Percentiles rank a stretch among this genome's conserved stretches.
phyloP scores from a whole-genome alignment of 176 grass and related monocot genomes.

The Aegilops umbellulata region DNA sequence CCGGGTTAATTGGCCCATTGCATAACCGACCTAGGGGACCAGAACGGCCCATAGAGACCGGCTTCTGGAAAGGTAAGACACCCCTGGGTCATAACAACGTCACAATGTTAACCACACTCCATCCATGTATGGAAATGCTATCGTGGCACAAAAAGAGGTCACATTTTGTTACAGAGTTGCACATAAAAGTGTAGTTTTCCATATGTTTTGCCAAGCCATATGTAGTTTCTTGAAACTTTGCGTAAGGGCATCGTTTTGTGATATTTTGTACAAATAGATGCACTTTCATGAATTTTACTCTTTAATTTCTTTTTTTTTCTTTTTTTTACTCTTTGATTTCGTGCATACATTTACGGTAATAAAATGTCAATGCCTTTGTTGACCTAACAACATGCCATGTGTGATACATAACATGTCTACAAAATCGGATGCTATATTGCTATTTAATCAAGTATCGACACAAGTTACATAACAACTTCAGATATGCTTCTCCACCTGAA shows the following conservation, averaged over 20 bases:
- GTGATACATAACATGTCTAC: background rate
- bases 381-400: slow-evolving; percentile 2
- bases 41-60: no score
- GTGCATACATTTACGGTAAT: background rate
- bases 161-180: background rate
- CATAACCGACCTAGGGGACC: no score
- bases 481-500: slow-evolving; percentile 4
- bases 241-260: background rate
- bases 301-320: background rate
- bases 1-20: no score
- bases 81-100: no score
- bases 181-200: background rate
- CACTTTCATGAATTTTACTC: background rate
- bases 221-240: background rate
- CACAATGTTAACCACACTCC: background rate
- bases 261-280: background rate
- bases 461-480: slow-evolving; percentile 2
- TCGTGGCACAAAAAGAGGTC: background rate
- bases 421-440: slow-evolving; percentile 5
- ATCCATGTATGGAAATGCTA: background rate
- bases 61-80: no score
- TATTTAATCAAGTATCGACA: slow-evolving; percentile 24
- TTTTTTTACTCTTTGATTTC: background rate
- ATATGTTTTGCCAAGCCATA: background rate
- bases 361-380: background rate